Conservation (phyloP, 176 grass and related monocot genomes). For the Panicum miliaceum region DNA sequence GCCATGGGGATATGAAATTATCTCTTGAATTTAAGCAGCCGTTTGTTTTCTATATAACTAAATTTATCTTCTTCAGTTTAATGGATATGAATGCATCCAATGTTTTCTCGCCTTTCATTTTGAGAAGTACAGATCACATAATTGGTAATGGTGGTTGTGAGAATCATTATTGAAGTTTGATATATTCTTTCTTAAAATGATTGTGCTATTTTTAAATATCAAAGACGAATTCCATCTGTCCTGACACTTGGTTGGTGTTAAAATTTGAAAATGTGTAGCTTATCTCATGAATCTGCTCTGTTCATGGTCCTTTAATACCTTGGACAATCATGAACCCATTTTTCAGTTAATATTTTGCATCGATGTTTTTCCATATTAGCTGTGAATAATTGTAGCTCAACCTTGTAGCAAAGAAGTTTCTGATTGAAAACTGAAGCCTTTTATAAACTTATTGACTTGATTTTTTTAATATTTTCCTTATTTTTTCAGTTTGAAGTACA, state of each 20-base stretch:
- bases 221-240: neutral
- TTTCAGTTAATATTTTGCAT: constrained; percentile 8
- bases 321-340: neutral
- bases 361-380: neutral
- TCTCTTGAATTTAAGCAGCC: neutral
- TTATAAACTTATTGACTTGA: neutral
- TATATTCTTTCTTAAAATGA: constrained; percentile 1
- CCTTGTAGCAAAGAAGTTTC: constrained; percentile 19
- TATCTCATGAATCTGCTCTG: neutral
- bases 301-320: neutral
- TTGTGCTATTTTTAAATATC: neutral
- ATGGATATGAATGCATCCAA: neutral
- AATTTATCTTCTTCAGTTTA: constrained; percentile 1
- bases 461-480: constrained; percentile 28
- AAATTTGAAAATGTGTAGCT: neutral
- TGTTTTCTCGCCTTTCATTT: neutral
- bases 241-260: neutral
- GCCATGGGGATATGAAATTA: neutral
- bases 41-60: neutral
- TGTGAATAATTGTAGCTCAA: constrained; percentile 8
- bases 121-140: neutral
- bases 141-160: neutral
- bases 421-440: constrained; percentile 18
- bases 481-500: constrained; percentile 90
- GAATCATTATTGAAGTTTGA: constrained; percentile 29